Conservation (phyloP, 805 yeast genomes). For the Grigorovia yakushimaensis region DNA sequence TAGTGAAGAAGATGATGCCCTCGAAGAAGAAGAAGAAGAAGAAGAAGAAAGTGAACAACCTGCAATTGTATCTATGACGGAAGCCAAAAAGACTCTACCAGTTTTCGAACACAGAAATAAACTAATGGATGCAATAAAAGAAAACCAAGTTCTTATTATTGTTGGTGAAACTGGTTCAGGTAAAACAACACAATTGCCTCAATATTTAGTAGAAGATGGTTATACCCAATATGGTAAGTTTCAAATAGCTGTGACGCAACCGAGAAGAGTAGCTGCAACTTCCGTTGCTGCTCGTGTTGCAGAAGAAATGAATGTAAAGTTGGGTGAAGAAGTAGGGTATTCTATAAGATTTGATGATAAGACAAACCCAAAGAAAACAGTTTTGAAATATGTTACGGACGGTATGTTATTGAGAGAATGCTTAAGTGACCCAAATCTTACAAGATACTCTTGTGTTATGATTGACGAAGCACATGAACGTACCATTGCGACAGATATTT, state of each 20-base stretch:
- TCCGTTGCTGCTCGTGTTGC: constrained; percentile 88
- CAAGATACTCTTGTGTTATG: constrained; percentile 70
- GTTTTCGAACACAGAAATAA: constrained; percentile 56
- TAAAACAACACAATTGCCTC: constrained; percentile 89
- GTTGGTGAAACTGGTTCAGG: constrained; percentile 94
- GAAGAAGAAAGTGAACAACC: constrained; percentile 21
- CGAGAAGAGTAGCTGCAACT: constrained; percentile 90
- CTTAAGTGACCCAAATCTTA: constrained; percentile 60
- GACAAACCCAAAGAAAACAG: constrained; percentile 47
- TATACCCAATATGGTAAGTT: constrained; percentile 47
- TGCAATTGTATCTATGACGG: constrained; percentile 28
- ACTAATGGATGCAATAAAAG: constrained; percentile 48
- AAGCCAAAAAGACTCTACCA: constrained; percentile 60
- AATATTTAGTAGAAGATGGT: constrained; percentile 75
- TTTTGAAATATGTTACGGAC: constrained; percentile 86
- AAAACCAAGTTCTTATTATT: constrained; percentile 60
- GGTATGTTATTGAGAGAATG: constrained; percentile 90
- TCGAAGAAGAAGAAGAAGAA: constrained; percentile 17
- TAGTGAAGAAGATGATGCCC: constrained; percentile 27
- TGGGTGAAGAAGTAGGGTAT: constrained; percentile 89
- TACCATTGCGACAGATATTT: constrained; percentile 79
- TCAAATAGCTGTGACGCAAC: constrained; percentile 82
- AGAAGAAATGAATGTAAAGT: constrained; percentile 67
- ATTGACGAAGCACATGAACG: constrained; percentile 97
- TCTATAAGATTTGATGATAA: constrained; percentile 79